Conservation (phyloP, 805 yeast species). For the Suhomyces faveliae region DNA sequence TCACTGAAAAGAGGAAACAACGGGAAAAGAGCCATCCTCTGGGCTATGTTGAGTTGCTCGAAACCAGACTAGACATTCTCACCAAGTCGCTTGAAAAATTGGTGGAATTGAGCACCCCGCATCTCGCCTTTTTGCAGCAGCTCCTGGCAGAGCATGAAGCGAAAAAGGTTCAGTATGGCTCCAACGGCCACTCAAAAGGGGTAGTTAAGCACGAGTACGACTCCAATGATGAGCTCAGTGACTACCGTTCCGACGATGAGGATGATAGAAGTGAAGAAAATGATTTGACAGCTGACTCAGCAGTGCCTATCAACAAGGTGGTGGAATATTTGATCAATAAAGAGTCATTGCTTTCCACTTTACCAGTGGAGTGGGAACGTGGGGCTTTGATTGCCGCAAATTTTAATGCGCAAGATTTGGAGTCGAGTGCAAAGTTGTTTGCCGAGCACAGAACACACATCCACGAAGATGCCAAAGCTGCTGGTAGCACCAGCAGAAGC, state of each 20-base stretch:
- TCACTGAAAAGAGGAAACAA: constrained; percentile 52
- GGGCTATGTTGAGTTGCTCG: constrained; percentile 63
- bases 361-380: constrained; percentile 46
- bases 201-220: constrained; percentile 1
- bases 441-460: constrained; percentile 27
- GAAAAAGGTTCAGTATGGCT: background rate
- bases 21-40: constrained; percentile 56
- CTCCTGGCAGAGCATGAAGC: constrained; percentile 13
- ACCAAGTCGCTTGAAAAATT: constrained; percentile 49
- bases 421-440: constrained; percentile 29
- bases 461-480: constrained; percentile 2
- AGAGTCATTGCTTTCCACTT: constrained; percentile 36
- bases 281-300: constrained; percentile 10
- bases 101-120: constrained; percentile 20
- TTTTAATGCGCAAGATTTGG: constrained; percentile 24
- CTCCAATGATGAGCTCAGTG: constrained; percentile 8
- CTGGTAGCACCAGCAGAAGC: background rate
- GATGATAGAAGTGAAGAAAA: constrained; percentile 6
- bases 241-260: constrained; percentile 8
- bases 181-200: background rate
- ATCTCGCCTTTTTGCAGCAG: constrained; percentile 26
- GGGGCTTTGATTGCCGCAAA: constrained; percentile 44
- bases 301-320: constrained; percentile 47
- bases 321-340: constrained; percentile 42
- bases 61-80: constrained; percentile 53